Conservation (phyloP, 768 basidiomycete genomes). For the Lentinula aciculospora region DNA sequence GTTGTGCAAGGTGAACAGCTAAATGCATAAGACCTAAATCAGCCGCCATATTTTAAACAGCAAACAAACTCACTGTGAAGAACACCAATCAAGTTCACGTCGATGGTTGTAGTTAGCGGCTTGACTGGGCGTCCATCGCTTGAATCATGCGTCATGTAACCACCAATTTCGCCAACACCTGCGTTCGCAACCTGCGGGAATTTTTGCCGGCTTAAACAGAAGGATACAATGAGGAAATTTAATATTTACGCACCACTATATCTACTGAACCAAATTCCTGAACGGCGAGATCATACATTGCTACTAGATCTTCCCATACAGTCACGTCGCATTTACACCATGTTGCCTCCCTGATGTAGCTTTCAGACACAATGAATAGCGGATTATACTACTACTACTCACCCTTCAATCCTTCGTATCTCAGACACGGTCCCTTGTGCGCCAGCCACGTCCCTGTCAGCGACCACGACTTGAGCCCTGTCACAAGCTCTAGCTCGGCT, state of each 20-base stretch:
- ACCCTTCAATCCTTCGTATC: slow-evolving; percentile 28
- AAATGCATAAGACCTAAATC: background rate
- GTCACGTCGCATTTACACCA: slow-evolving; percentile 44
- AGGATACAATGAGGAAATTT: background rate
- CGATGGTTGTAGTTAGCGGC: slow-evolving; percentile 19
- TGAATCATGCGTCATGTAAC: slow-evolving; percentile 12
- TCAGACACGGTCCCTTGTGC: slow-evolving; percentile 34
- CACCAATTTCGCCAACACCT: slow-evolving; percentile 33
- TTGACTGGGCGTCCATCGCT: slow-evolving; percentile 12
- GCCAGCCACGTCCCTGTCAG: slow-evolving; percentile 38
- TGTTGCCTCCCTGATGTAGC: slow-evolving; percentile 30
- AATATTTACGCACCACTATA: slow-evolving; percentile 35
- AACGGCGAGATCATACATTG: slow-evolving; percentile 45
- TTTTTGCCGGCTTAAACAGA: background rate
- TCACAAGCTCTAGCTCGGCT: background rate
- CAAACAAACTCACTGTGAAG: slow-evolving; percentile 20
- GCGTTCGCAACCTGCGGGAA: slow-evolving; percentile 46
- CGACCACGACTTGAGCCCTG: slow-evolving; percentile 52
- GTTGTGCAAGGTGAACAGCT: slow-evolving; percentile 26
- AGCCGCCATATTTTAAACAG: background rate
- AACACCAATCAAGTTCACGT: slow-evolving; percentile 24
- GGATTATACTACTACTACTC: slow-evolving; percentile 28
- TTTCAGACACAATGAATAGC: background rate
- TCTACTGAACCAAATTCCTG: slow-evolving; percentile 43
- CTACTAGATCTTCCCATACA: slow-evolving; percentile 47